These are phyloP conservation scores for Penicillium turbatum DNA, from an alignment of 495 filamentous ascomycete species.

Conservation along the genomic window DNA sequence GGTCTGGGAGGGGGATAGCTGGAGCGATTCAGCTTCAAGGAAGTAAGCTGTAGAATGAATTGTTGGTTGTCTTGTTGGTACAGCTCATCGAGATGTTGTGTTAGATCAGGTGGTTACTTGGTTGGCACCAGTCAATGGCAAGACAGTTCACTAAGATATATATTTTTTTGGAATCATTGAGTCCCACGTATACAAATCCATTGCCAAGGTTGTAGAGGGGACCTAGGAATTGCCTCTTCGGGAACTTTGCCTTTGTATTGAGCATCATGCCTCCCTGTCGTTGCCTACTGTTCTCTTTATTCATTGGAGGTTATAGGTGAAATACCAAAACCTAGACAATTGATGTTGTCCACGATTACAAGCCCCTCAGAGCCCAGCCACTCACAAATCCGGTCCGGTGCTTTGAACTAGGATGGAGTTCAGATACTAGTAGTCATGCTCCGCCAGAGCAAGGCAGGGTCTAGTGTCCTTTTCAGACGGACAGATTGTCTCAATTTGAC, in stretches of 20 bases:
- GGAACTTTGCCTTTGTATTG: too few relatives aligned
- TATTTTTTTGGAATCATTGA: background rate
- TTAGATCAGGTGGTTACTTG: background rate
- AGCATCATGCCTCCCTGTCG: too few relatives aligned
- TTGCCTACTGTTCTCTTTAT: too few relatives aligned
- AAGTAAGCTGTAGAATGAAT: constrained; percentile 10
- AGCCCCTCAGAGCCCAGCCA: too few relatives aligned
- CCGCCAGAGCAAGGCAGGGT: background rate
- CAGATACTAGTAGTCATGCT: too few relatives aligned
- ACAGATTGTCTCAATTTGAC: background rate
- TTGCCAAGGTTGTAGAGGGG: background rate
- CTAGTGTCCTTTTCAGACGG: background rate
- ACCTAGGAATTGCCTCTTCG: too few relatives aligned
- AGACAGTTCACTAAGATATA: background rate
- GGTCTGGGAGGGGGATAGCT: background rate
- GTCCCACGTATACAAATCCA: background rate
- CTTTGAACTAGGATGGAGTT: too few relatives aligned
- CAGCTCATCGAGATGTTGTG: background rate
- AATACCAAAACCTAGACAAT: too few relatives aligned
- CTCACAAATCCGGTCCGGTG: too few relatives aligned
- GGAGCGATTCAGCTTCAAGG: background rate
- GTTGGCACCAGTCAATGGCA: background rate
- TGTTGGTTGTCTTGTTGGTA: background rate
- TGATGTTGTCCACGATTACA: too few relatives aligned
- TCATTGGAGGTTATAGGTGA: too few relatives aligned